Base-by-base conservation (phyloP, 2,329 filamentous ascomycete species). In the Beauveria varroae region DNA sequence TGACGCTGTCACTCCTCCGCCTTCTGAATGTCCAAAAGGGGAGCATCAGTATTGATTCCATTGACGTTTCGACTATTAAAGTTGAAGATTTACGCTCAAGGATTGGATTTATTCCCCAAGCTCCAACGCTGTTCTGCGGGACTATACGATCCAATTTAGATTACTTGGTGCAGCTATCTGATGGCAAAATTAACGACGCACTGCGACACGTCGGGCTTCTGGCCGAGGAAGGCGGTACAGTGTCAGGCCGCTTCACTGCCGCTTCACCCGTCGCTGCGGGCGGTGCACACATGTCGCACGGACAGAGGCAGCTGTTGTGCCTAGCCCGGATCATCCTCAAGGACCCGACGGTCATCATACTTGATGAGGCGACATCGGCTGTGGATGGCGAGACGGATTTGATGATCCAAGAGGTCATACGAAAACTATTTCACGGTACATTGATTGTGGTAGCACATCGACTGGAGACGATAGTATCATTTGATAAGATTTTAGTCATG, bases 11-110 rank as follows among this genome's bases (percentile, higher is more conserved):
- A 18, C 58, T 61, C 7, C 58, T 61, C 4, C 58, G 58, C 10
- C 20, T 54, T 18, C 40, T 60, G 3, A 6, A 53, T 9, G 24
- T 18, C 5, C 58, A 47, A 22, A 24, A 52, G 4, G 58, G 58
- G 14, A 12, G 50, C n/a, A 49, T 60, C 24, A 41, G 41, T 14
- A 60, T 60, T 9, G 65, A 66, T 37, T 49, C 57, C 5, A 2
- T 54, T 7, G 51, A 58, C 16, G 46, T 63, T 24, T 51, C 53
- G 7, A 40, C 54, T 5, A 30, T 66, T 5, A 60, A 60, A 1
- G 47, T 53, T 6, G 46, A 49, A 10, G 49, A 41, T 5, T 16
- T 65, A 24, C 52, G 65, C 24, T 52, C 57, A 5, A 47, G 63
- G 12, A 61, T 66, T 40, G 61, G 59, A 8, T 63, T 63, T 12